These are phyloP conservation scores for Patellaria atrata DNA, from an alignment of 495 filamentous ascomycete genomes.

Conservation along the genomic window DNA sequence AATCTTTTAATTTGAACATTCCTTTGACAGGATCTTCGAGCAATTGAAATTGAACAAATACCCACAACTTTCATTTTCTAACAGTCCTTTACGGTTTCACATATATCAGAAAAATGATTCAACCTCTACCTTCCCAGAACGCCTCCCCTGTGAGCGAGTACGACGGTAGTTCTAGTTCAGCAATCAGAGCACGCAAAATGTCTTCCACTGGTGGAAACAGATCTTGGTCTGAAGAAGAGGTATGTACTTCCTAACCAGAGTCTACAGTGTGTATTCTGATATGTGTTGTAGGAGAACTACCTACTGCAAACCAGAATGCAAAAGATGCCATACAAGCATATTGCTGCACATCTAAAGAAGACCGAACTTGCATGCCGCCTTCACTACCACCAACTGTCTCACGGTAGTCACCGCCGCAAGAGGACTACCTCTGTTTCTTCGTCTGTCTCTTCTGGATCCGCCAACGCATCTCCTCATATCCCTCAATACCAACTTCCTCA, in stretches of 20 bases:
- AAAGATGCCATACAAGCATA: conserved; percentile 84
- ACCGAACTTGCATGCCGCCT: conserved; percentile 74
- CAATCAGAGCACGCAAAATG: conserved; percentile 20
- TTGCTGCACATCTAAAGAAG: conserved; percentile 69
- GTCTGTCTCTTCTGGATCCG: conserved; percentile 18
- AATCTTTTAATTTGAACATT: background rate
- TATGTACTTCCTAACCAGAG: conserved; percentile 2
- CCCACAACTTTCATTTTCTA: background rate
- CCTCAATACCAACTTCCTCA: conserved; percentile 20
- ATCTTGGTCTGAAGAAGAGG: conserved; percentile 27
- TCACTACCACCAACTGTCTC: conserved; percentile 71
- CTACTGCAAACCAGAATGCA: conserved; percentile 68
- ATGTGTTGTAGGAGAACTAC: conserved; percentile 53
- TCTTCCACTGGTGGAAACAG: conserved; percentile 22
- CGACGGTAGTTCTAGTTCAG: conserved; percentile 9
- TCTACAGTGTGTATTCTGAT: conserved; percentile 3
- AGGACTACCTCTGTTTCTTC: conserved; percentile 49
- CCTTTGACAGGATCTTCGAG: conserved; percentile 5
- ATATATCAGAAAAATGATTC: conserved; percentile 14
- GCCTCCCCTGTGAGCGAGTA: conserved; percentile 21
- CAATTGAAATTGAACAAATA: conserved; percentile 2
- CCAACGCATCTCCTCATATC: conserved; percentile 18
- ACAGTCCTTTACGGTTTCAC: background rate
- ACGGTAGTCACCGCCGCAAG: conserved; percentile 61
- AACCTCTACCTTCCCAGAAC: conserved; percentile 16